Evolutionary conservation across 2,329 filamentous ascomycete species (phyloP), one percentile per base, ranked within the genome.

Genomic region (Arthrobotrys musiformis): DNA sequence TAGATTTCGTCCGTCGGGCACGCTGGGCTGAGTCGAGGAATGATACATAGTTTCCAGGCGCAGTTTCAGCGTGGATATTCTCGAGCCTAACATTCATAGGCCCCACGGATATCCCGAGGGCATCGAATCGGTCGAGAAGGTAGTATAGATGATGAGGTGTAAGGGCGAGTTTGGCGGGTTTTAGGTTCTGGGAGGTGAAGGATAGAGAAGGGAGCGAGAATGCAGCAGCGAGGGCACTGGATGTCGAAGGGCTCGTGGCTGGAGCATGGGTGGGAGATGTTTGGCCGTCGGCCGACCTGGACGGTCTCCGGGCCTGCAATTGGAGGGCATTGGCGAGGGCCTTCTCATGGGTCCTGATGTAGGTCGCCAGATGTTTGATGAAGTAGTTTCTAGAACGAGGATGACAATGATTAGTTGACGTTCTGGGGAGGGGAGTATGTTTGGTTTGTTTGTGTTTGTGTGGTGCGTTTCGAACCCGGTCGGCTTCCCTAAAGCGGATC

Each of bases 141-240:
- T 97, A 99, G 86, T 97, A 98, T 30, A 99, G 89, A 83, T 99
- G 95, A 82, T 99, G 95, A 19, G 95, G 93, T 11, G 95, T 98
- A 79, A 99, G 87, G 42, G 93, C 93, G 80, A 99, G 86, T 85
- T 96, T 97, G 44, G 93, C 92, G 19, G 94, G 93, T 85, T 97
- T 97, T 82, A 93, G 88, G 81, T 86, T 91, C 81, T 93, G 91
- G 4, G 94, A 96, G 54, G 93, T 89, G 83, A 98, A 95, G 82
- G 87, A 93, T 79, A 97, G 86, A 56, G 92, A 89, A 58, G 94
- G 93, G 70, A 97, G 89, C 11, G 95, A 97, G 62, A 98, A 87
- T 50, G 94, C 93, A 7, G 93, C 90, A 22, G 93, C 93, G 73
- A 97, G 88, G 30, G 88, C 86, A 17, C 90, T 90, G 79, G 90